phyloP scores from a whole-genome alignment of 495 filamentous ascomycete genomes.

The Thozetella sp. region DNA sequence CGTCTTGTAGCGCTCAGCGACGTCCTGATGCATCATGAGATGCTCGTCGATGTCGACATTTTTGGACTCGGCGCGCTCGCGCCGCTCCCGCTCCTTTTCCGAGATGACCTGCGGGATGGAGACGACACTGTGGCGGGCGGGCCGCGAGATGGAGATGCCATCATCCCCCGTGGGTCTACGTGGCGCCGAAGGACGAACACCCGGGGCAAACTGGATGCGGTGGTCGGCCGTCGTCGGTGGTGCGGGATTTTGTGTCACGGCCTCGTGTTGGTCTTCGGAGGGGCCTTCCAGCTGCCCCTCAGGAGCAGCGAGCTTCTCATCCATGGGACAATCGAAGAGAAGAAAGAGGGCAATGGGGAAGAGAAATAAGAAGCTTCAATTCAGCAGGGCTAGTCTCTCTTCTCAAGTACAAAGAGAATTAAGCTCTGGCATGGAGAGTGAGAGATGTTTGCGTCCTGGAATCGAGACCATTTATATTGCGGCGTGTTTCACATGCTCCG shows the following conservation, averaged over 20 bases:
- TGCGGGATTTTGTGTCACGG: neutral
- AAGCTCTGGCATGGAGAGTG: no score
- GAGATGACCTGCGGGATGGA: conserved; percentile 26
- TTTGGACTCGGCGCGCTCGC: conserved; percentile 17
- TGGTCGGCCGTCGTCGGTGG: conserved; percentile 2
- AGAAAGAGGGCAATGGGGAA: no score
- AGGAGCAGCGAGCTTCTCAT: neutral
- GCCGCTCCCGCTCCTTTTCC: conserved; percentile 17
- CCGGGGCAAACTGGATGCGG: conserved; percentile 16
- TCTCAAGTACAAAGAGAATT: no score
- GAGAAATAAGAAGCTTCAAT: no score
- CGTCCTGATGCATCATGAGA: conserved; percentile 22
- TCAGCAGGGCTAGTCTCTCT: no score
- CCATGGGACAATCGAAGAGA: neutral
- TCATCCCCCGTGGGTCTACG: conserved; percentile 5
- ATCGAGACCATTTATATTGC: neutral
- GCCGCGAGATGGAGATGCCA: conserved; percentile 7
- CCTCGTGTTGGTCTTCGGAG: neutral
- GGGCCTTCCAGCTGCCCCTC: neutral
- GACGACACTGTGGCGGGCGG: conserved; percentile 7
- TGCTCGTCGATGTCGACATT: conserved; percentile 29
- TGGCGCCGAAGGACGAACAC: conserved; percentile 2
- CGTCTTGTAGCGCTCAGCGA: conserved; percentile 22
- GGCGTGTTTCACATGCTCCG: neutral
- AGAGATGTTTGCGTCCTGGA: no score